Conservation (phyloP, 192 early-diverging fungal species). For the Obelidium mucronatum region DNA sequence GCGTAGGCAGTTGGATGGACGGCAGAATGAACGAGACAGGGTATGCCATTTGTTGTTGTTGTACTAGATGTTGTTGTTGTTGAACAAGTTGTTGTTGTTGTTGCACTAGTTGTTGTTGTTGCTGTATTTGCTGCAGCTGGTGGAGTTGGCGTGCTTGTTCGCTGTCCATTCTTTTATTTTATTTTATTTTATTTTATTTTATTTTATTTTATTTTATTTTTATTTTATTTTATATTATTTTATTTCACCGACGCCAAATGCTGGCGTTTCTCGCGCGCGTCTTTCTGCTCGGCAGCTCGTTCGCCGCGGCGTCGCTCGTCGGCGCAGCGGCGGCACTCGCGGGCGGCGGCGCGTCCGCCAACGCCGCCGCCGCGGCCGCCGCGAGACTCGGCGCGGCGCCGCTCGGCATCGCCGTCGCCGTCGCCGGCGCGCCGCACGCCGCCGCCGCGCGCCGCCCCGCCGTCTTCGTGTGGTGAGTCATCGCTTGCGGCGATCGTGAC, state of each 20-base stretch:
- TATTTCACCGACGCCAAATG: no score
- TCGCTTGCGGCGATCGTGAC: background rate
- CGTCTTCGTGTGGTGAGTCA: slow-evolving; percentile 16
- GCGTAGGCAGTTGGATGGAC: background rate
- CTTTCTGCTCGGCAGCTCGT: background rate
- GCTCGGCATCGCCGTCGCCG: background rate
- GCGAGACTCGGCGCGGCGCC: background rate
- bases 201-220: no score
- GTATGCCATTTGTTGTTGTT: no score
- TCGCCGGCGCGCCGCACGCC: background rate
- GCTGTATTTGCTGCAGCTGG: no score
- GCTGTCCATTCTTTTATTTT: no score
- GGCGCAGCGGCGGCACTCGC: background rate
- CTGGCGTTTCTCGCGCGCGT: no score
- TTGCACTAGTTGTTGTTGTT: background rate
- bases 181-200: no score
- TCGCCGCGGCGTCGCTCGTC: background rate
- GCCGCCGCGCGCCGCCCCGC: background rate
- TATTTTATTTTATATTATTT: no score
- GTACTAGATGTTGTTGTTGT: no score
- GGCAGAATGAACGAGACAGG: no score
- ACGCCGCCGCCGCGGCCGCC: background rate
- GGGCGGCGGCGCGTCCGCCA: background rate
- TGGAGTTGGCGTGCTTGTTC: no score
- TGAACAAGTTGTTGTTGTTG: slow-evolving; percentile 3